These are phyloP conservation scores for Triangularia verruculosa DNA, from an alignment of 2,329 filamentous ascomycete genomes.

Conservation along the genomic window DNA sequence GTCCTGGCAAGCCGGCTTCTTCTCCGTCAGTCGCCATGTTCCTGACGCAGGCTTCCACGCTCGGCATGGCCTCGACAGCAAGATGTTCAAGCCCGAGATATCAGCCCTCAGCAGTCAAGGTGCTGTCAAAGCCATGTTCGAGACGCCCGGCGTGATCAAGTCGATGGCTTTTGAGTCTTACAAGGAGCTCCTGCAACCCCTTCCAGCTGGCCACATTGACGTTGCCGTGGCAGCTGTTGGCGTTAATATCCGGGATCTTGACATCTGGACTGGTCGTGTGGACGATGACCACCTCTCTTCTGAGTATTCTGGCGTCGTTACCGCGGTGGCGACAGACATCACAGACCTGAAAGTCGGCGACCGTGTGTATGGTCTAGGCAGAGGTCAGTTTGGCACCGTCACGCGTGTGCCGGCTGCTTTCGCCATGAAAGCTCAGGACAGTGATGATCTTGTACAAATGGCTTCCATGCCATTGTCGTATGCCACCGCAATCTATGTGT, in stretches of 20 bases:
- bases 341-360: slow-evolving; percentile 25
- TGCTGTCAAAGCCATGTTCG: slow-evolving; percentile 29
- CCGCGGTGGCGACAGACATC: slow-evolving; percentile 20
- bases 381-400: slow-evolving; percentile 28
- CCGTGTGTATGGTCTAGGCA: slow-evolving; percentile 28
- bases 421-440: slow-evolving; percentile 23
- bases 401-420: slow-evolving; percentile 25
- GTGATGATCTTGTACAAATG: slow-evolving; percentile 19
- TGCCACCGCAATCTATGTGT: slow-evolving; percentile 30
- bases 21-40: slow-evolving; percentile 32
- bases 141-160: slow-evolving; percentile 29
- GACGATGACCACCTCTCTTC: slow-evolving; percentile 25
- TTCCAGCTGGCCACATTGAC: slow-evolving; percentile 27
- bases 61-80: slow-evolving; percentile 9
- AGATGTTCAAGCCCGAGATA: slow-evolving; percentile 3
- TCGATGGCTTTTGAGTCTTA: slow-evolving; percentile 31
- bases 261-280: slow-evolving; percentile 24
- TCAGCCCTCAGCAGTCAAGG: slow-evolving; percentile 21
- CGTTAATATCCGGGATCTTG: slow-evolving; percentile 31
- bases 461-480: slow-evolving; percentile 29
- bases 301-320: slow-evolving; percentile 21
- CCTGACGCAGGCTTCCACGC: slow-evolving; percentile 27
- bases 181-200: slow-evolving; percentile 21
- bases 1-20: slow-evolving; percentile 30
- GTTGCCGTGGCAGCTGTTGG: slow-evolving; percentile 32